Conservation (phyloP, 108 stramenopile species). For the Poteriospumella lacustris region DNA sequence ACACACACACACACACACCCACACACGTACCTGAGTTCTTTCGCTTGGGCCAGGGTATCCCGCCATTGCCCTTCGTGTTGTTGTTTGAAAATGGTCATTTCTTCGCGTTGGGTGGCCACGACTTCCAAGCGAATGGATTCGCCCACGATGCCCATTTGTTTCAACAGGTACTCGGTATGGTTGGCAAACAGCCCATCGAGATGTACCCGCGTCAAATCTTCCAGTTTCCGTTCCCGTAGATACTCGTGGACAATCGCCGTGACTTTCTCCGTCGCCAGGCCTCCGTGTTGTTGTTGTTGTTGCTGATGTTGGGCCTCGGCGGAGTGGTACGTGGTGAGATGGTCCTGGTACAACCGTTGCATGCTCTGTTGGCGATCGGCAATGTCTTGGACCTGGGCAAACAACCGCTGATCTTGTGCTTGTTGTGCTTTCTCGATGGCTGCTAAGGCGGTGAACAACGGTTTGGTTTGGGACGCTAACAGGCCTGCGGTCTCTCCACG, state of each 20-base stretch:
- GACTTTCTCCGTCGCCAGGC: background rate
- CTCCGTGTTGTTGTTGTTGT: background rate
- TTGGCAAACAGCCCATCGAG: background rate
- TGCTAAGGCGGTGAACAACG: background rate
- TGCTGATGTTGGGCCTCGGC: background rate
- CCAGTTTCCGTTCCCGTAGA: background rate
- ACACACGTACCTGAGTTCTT: background rate
- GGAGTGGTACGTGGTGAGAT: background rate
- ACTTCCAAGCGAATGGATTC: constrained; percentile 1
- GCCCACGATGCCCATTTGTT: background rate
- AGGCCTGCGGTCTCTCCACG: background rate
- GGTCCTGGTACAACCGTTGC: background rate
- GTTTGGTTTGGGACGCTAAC: background rate
- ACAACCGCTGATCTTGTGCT: background rate
- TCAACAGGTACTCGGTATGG: background rate
- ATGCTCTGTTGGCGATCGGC: background rate
- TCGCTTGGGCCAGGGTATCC: background rate
- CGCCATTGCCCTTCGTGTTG: too few relatives aligned
- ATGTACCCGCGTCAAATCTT: background rate
- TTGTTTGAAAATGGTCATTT: background rate
- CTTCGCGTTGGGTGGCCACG: background rate
- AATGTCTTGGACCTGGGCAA: background rate
- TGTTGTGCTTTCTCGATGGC: background rate
- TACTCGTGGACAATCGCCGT: background rate
- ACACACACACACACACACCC: too few relatives aligned